Evolutionary conservation across 2,329 filamentous ascomycete species (phyloP).

Genomic region (Colletotrichum chlorophyti): DNA sequence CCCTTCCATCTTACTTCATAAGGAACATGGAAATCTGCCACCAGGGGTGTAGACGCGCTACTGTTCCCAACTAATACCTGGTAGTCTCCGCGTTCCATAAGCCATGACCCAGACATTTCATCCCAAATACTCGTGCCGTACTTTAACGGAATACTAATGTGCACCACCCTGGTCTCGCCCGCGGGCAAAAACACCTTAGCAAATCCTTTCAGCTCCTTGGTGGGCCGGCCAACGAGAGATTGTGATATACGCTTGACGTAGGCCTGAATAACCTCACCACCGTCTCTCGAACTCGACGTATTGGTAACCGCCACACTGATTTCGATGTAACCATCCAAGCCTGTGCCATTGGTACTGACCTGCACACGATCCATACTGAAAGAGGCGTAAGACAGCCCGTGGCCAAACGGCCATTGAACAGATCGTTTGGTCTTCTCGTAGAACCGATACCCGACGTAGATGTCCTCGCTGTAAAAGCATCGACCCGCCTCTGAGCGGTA

Average conservation of each 20-base stretch:
- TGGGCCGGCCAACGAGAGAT: conserved; percentile 45
- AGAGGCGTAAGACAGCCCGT: conserved; percentile 71
- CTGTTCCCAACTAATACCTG: background rate
- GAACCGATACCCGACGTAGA: conserved; percentile 76
- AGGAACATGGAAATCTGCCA: too few species aligned
- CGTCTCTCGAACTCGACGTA: background rate
- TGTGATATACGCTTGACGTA: conserved; percentile 50
- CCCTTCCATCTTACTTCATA: too few species aligned
- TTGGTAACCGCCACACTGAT: background rate
- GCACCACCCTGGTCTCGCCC: conserved; percentile 41
- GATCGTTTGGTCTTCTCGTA: conserved; percentile 59
- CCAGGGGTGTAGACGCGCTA: background rate
- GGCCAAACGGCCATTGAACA: conserved; percentile 71
- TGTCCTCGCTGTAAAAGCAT: conserved; percentile 73
- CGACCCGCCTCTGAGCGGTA: conserved; percentile 69
- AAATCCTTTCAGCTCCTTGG: conserved; percentile 58
- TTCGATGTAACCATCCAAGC: background rate
- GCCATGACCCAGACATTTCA: background rate
- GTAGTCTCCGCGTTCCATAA: background rate
- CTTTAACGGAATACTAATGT: background rate
- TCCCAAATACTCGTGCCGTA: conserved; percentile 7
- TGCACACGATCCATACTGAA: conserved; percentile 51
- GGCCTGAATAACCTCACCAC: conserved; percentile 33
- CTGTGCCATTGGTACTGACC: conserved; percentile 32
- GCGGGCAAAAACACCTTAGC: conserved; percentile 58